phyloP scores from a whole-genome alignment of 345 rosid species.

The Xanthoceras sorbifolium region DNA sequence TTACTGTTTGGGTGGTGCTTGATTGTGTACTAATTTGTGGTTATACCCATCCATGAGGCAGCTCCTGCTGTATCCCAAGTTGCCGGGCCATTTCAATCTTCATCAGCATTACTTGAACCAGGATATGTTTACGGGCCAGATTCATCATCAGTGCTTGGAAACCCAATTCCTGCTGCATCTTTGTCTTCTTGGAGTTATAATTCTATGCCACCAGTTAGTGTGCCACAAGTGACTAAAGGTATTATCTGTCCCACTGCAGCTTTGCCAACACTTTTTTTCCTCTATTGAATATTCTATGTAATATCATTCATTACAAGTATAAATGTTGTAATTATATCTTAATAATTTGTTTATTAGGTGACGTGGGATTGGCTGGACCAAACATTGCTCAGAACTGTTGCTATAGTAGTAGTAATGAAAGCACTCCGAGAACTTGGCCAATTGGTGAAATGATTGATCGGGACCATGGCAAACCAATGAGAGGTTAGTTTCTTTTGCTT shows the following conservation, averaged over 20 bases:
- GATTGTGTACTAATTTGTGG: slow-evolving; percentile 24
- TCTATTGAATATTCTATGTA: background rate
- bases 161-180: slow-evolving; percentile 39
- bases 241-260: background rate
- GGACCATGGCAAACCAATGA: slow-evolving; percentile 34
- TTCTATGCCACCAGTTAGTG: slow-evolving; percentile 37
- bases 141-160: slow-evolving; percentile 44
- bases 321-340: background rate
- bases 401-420: slow-evolving; percentile 50
- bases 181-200: slow-evolving; percentile 55
- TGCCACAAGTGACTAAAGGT: slow-evolving; percentile 49
- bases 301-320: background rate
- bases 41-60: slow-evolving; percentile 23
- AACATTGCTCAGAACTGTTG: slow-evolving; percentile 28
- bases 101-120: slow-evolving; percentile 51
- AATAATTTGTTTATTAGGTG: slow-evolving; percentile 31
- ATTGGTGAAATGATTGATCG: slow-evolving; percentile 33
- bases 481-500: slow-evolving; percentile 42
- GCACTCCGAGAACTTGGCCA: slow-evolving; percentile 42
- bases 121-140: slow-evolving; percentile 46
- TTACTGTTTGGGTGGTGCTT: background rate
- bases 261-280: background rate
- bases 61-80: slow-evolving; percentile 51
- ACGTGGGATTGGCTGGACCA: slow-evolving; percentile 29
- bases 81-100: slow-evolving; percentile 46